These are phyloP conservation scores for Raffaelea ambrosiae DNA, from an alignment of 2,329 filamentous ascomycete genomes.

Conservation along the genomic window DNA sequence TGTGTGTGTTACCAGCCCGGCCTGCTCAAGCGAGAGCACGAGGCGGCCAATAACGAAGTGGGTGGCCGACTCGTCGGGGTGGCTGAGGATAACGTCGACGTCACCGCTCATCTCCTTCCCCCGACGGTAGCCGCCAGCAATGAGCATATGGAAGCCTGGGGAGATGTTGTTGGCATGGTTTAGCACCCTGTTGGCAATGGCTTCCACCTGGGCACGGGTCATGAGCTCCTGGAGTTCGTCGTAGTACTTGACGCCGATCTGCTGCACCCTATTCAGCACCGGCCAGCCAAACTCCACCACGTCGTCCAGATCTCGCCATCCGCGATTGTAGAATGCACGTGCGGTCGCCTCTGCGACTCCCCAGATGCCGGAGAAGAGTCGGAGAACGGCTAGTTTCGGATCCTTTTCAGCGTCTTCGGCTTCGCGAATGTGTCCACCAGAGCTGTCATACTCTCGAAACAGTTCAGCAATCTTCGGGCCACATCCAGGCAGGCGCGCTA, in stretches of 20 bases:
- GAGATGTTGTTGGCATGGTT: slow-evolving; percentile 57
- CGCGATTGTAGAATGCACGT: slow-evolving; percentile 67
- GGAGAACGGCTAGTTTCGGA: slow-evolving; percentile 53
- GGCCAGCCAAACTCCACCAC: slow-evolving; percentile 76
- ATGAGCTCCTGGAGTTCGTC: slow-evolving; percentile 72
- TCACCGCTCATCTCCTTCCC: slow-evolving; percentile 69
- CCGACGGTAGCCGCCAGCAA: slow-evolving; percentile 75
- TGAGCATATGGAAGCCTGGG: slow-evolving; percentile 43
- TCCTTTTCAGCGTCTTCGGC: slow-evolving; percentile 57
- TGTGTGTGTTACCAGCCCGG: slow-evolving; percentile 71
- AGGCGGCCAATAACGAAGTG: slow-evolving; percentile 63
- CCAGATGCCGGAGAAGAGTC: slow-evolving; percentile 77
- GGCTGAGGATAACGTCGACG: slow-evolving; percentile 77
- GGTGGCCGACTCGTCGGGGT: slow-evolving; percentile 63
- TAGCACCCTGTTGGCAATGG: slow-evolving; percentile 56
- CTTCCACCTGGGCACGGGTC: slow-evolving; percentile 62
- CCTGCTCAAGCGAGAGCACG: slow-evolving; percentile 59
- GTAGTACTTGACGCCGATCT: slow-evolving; percentile 91
- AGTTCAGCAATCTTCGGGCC: slow-evolving; percentile 69
- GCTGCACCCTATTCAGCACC: slow-evolving; percentile 67
- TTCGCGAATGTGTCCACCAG: slow-evolving; percentile 49
- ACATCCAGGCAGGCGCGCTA: slow-evolving; percentile 64
- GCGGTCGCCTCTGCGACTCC: slow-evolving; percentile 82
- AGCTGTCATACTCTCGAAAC: slow-evolving; percentile 63
- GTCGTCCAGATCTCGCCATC: slow-evolving; percentile 81